A percentile compares a stretch with the other conserved stretches of the same genome.
Conservation (phyloP, 2,329 filamentous ascomycete genomes). For the Diaporthe vexans region DNA sequence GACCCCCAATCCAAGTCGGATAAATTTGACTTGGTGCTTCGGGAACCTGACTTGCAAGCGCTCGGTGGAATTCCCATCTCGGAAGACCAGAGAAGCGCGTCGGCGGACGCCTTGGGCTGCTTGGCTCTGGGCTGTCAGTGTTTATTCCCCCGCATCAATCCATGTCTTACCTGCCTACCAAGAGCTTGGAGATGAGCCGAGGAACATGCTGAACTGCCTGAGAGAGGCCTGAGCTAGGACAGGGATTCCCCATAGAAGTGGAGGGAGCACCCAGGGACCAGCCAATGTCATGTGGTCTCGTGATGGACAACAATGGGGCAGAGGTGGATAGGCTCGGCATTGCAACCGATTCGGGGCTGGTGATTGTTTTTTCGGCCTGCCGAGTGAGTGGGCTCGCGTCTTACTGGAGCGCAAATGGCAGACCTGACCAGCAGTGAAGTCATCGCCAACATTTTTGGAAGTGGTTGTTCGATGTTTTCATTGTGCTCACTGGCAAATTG, state of each 20-base stretch:
- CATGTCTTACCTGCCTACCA: not conserved
- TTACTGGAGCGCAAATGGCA: constrained; percentile 29
- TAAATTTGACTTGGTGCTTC: not conserved
- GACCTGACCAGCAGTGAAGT: not conserved
- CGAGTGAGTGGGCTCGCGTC: not conserved
- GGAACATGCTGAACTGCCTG: not conserved
- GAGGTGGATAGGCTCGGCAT: constrained; percentile 17
- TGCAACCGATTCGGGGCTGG: constrained; percentile 22
- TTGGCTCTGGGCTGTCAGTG: not conserved
- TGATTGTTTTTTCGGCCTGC: not conserved
- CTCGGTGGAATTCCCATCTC: constrained; percentile 21
- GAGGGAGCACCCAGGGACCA: not conserved
- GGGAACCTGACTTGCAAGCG: not conserved
- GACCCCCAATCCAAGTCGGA: not conserved
- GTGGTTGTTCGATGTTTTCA: not conserved
- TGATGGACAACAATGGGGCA: constrained; percentile 14
- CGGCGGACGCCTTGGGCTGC: not conserved
- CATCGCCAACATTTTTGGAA: not conserved
- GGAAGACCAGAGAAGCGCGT: constrained; percentile 1
- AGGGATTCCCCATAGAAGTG: constrained; percentile 33
- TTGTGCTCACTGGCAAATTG: not conserved
- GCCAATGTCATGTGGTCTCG: constrained; percentile 4
- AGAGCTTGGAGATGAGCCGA: constrained; percentile 9
- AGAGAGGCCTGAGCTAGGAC: not conserved
- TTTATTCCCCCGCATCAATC: constrained; percentile 15